Conservation (phyloP, 148 eudicot species). For the Camellia japonica region DNA sequence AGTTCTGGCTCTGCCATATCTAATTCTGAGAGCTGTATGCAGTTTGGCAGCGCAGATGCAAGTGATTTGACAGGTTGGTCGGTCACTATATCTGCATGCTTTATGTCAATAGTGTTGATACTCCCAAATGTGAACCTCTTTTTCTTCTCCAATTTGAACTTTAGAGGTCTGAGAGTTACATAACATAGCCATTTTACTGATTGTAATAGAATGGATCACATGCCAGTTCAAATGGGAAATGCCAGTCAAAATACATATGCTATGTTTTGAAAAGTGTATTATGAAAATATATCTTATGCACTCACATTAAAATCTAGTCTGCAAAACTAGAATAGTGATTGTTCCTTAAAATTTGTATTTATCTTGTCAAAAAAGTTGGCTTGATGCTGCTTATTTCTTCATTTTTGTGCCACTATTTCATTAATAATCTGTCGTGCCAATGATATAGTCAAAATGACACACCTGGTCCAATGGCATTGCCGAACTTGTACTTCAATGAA, state of each 20-base stretch:
- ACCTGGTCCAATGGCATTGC: background rate
- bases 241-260: background rate
- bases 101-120: background rate
- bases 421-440: background rate
- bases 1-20: conserved; percentile 97
- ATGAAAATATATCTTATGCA: background rate
- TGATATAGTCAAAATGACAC: background rate
- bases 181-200: background rate
- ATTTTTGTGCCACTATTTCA: background rate
- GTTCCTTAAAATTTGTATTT: background rate
- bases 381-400: background rate
- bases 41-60: conserved; percentile 74
- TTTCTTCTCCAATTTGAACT: no score
- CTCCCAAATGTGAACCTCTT: background rate
- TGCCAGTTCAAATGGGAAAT: conserved; percentile 6
- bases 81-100: background rate
- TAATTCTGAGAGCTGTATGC: conserved; percentile 90
- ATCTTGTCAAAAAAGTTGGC: background rate
- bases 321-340: background rate
- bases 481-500: background rate
- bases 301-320: background rate
- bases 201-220: conserved; percentile 1
- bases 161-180: no score
- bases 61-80: conserved; percentile 86
- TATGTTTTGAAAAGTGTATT: no score